Base-by-base conservation (phyloP, 441 rosid genomes). In the Populus tomentosa region DNA sequence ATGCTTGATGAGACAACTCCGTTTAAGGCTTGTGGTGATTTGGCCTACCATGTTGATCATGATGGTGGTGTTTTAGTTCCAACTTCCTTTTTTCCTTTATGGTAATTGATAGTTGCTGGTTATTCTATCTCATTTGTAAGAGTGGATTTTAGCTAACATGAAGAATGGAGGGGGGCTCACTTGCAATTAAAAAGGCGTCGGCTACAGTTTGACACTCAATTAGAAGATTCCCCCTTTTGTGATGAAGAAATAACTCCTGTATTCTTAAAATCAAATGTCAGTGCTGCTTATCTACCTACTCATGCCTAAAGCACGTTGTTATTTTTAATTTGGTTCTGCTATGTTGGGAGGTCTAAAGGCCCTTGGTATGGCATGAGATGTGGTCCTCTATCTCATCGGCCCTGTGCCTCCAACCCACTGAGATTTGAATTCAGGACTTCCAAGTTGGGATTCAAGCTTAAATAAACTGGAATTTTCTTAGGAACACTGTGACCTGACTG, bases 1-100 rank as follows among this genome's bases (percentile, higher is more conserved):
- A 86, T 87, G 90, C 84, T 88, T 42, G 92, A 89, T 73, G 92
- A 79, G 81, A 84, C 93, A 64, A 95, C 98, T 9, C 98, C 99
- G 7, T 85, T 90, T 74, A 95, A 92, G 89, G 93, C 89, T 8
- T 95, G 97, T 78, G 90, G 88, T 68, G 92, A 90, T 74, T 78
- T 90, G 83, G 85, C 88, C 69, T 87, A 86, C 80, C 84, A 89
- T 81, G 87, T 80, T 82, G 80, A 83, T 40, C 73, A 77, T 24
- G 70, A 71, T 59, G 87, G 94, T 89, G 82, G 71, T 70, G 24
- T 56, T 18, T 73, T 63, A 53, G 72, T 64, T 24, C 42, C 42
- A 38, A 10, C 42, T 38, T 38, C 42, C 10, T 38, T 38, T 38
- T 38, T 2, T 74, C 59, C 11, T 32, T 69, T 56, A 78, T 6